Evolutionary conservation across 2,329 filamentous ascomycete genomes (phyloP).

Genomic region (Pestalotiopsis sp.): DNA sequence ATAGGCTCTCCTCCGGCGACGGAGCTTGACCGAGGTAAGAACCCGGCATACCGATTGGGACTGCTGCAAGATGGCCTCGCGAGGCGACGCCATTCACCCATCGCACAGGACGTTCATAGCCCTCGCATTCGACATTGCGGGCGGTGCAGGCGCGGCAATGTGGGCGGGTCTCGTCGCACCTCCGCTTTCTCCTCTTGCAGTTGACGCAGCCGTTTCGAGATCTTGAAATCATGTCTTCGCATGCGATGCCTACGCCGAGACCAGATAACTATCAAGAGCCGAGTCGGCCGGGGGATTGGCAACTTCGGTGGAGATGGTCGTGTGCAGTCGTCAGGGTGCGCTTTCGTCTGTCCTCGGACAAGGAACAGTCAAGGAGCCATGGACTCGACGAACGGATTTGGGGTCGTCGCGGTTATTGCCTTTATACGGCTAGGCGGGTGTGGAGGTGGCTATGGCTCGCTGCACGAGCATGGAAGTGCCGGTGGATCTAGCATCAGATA

Average conservation of each 20-base stretch:
- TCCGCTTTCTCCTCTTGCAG: slow-evolving; percentile 33
- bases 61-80: slow-evolving; percentile 19
- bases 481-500: background rate
- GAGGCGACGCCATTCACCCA: slow-evolving; percentile 21
- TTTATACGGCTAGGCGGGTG: background rate
- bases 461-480: background rate
- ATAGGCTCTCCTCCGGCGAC: background rate
- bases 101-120: slow-evolving; percentile 19
- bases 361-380: background rate
- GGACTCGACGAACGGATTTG: background rate
- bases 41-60: slow-evolving; percentile 14
- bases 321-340: background rate
- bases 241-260: slow-evolving; percentile 18
- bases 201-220: slow-evolving; percentile 23
- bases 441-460: background rate
- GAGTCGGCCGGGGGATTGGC: background rate
- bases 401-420: slow-evolving; percentile 1
- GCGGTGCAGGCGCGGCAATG: slow-evolving; percentile 21
- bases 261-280: background rate
- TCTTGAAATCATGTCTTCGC: slow-evolving; percentile 16
- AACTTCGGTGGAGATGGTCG: background rate
- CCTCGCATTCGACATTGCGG: slow-evolving; percentile 16
- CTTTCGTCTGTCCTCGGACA: background rate
- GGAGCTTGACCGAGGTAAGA: background rate
- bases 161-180: slow-evolving; percentile 32